Evolutionary conservation across 306 rosid species (phyloP).

Genomic region (Pyrus communis): DNA sequence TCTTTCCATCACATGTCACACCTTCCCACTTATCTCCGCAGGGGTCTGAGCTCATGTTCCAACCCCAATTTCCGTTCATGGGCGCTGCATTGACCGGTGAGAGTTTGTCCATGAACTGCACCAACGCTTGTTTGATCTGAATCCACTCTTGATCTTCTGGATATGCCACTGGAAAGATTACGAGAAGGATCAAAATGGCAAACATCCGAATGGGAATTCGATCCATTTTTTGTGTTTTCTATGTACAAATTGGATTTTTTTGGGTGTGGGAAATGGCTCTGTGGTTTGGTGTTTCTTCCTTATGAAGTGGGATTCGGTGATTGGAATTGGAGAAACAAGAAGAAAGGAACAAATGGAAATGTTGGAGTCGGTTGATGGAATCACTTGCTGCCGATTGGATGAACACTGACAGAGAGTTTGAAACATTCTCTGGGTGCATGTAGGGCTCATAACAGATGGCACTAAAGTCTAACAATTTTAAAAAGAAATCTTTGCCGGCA

Average conservation of each 20-base stretch:
- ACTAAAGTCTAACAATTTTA: not conserved
- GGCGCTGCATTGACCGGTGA: constrained; percentile 16
- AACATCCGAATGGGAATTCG: constrained; percentile 23
- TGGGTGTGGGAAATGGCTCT: not conserved
- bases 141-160: constrained; percentile 39
- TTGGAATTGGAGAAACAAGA: constrained; percentile 5
- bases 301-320: not conserved
- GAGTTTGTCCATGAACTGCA: constrained; percentile 56
- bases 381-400: constrained; percentile 35
- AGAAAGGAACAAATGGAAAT: not conserved
- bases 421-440: not conserved
- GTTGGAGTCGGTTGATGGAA: not conserved
- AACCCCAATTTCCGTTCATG: constrained; percentile 34
- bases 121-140: constrained; percentile 17
- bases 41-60: constrained; percentile 54
- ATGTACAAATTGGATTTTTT: not conserved
- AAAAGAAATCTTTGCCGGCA: constrained; percentile 39
- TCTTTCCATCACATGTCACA: constrained; percentile 22
- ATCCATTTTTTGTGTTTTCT: constrained; percentile 27
- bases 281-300: not conserved
- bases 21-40: constrained; percentile 53
- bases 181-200: constrained; percentile 20
- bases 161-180: constrained; percentile 10
- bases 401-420: constrained; percentile 7
- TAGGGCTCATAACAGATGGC: constrained; percentile 2